phyloP scores from a whole-genome alignment of 2,329 filamentous ascomycete species.

The Botrytis elliptica region DNA sequence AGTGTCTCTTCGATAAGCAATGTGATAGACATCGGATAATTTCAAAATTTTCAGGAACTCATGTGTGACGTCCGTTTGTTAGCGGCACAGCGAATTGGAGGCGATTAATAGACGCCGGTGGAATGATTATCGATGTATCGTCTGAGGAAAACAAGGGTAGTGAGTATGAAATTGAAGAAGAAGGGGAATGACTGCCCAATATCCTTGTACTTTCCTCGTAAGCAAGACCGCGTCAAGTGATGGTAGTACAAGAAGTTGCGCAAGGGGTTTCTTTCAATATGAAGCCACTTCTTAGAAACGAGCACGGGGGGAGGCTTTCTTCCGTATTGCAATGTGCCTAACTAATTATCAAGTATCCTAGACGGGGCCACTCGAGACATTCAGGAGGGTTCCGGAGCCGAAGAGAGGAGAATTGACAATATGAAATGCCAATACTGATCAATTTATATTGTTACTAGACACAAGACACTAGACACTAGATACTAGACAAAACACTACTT shows the following conservation, averaged over 20 bases:
- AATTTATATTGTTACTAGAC: background rate
- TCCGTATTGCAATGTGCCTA: constrained; percentile 6
- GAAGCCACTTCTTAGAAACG: background rate
- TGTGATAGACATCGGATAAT: constrained; percentile 14
- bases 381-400: background rate
- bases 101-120: constrained; percentile 21
- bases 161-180: background rate
- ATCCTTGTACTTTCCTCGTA: background rate
- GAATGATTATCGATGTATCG: background rate
- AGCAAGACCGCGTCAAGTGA: constrained; percentile 6
- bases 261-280: background rate
- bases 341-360: background rate
- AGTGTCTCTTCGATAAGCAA: constrained; percentile 27
- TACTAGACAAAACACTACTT: background rate
- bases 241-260: background rate
- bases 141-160: background rate
- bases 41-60: background rate
- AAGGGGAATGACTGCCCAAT: background rate
- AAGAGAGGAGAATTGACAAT: background rate
- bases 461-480: background rate
- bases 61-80: constrained; percentile 20
- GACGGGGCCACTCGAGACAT: background rate
- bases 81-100: constrained; percentile 15
- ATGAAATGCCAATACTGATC: background rate
- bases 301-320: background rate